Percentiles rank a stretch among this genome's conserved stretches.
These are phyloP conservation scores for Sarocladium oryzae DNA, from an alignment of 2,329 filamentous ascomycete genomes.

Conservation along the genomic window DNA sequence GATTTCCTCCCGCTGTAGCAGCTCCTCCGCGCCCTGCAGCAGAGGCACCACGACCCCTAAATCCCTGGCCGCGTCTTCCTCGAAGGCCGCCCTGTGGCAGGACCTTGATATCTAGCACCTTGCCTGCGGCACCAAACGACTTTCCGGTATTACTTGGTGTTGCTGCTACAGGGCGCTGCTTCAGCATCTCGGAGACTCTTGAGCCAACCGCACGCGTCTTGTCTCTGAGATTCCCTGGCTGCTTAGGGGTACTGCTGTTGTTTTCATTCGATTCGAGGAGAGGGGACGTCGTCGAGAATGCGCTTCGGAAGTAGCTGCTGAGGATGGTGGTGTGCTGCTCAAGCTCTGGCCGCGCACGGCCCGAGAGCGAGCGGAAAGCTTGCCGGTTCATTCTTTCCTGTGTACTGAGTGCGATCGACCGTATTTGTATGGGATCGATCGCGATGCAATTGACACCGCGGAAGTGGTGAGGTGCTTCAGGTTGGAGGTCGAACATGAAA, in stretches of 20 bases:
- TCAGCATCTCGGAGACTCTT: constrained; percentile 9
- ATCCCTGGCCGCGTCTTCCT: constrained; percentile 15
- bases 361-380: constrained; percentile 30
- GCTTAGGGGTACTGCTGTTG: constrained; percentile 18
- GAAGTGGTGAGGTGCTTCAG: constrained; percentile 1
- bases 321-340: constrained; percentile 24
- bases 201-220: constrained; percentile 8
- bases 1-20: constrained; percentile 9
- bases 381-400: constrained; percentile 19
- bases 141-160: not conserved
- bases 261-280: constrained; percentile 25
- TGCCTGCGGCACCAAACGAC: not conserved
- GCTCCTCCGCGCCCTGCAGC: constrained; percentile 13
- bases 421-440: not conserved
- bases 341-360: constrained; percentile 28
- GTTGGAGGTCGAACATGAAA: not conserved
- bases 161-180: not conserved
- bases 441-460: constrained; percentile 5
- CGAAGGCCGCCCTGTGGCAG: constrained; percentile 26
- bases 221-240: constrained; percentile 6
- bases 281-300: constrained; percentile 35
- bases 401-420: not conserved
- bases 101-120: constrained; percentile 32
- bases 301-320: constrained; percentile 24
- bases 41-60: constrained; percentile 18